These are phyloP conservation scores for Singerocomus inundabilis DNA, from an alignment of 1,284 basidiomycete genomes.

Conservation along the genomic window DNA sequence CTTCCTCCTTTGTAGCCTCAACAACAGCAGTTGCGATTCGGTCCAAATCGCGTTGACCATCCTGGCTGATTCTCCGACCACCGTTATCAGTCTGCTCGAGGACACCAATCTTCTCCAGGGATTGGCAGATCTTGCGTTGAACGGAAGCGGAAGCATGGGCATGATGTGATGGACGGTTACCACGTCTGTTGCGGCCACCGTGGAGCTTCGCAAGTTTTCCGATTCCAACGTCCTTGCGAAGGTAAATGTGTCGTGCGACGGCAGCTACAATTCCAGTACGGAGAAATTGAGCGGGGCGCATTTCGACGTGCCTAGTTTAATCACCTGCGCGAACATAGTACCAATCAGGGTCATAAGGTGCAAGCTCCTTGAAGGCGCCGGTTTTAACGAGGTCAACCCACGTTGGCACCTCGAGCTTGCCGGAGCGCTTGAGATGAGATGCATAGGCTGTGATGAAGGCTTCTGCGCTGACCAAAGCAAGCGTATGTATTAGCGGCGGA, in stretches of 20 bases:
- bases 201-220: constrained; percentile 97
- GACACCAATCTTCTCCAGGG: constrained; percentile 98
- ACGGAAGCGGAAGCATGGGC: constrained; percentile 83
- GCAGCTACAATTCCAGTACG: constrained; percentile 59
- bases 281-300: neutral
- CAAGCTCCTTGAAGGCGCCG: constrained; percentile 96
- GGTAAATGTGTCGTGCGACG: constrained; percentile 98
- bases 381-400: constrained; percentile 99
- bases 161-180: constrained; percentile 96
- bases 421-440: constrained; percentile 92
- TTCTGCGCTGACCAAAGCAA: constrained; percentile 61
- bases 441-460: constrained; percentile 91
- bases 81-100: constrained; percentile 93
- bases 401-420: constrained; percentile 97
- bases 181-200: constrained; percentile 93
- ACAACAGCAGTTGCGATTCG: constrained; percentile 97
- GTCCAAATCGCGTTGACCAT: constrained; percentile 97
- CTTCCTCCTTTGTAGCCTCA: constrained; percentile 83
- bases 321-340: constrained; percentile 97
- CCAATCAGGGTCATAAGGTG: constrained; percentile 99
- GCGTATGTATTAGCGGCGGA: neutral
- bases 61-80: constrained; percentile 94
- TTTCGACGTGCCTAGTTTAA: constrained; percentile 26
- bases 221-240: constrained; percentile 98
- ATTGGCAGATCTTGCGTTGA: constrained; percentile 91